Percentiles rank a stretch among this genome's conserved stretches.
Conservation (phyloP, 305 asterid genomes). For the Fraxinus paxiana region DNA sequence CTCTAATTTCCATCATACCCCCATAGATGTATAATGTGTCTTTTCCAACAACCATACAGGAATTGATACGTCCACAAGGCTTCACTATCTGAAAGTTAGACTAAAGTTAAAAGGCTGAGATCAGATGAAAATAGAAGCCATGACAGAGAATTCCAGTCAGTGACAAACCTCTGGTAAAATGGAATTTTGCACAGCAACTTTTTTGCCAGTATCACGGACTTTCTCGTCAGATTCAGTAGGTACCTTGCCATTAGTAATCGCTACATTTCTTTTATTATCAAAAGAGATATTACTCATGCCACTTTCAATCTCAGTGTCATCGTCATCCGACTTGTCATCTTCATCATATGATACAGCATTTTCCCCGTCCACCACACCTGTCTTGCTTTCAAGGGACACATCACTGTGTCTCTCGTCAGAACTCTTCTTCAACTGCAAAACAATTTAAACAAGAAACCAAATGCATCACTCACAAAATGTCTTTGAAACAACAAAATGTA, state of each 20-base stretch:
- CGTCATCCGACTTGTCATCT: constrained; percentile 51
- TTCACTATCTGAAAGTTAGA: constrained; percentile 62
- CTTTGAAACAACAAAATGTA: constrained; percentile 10
- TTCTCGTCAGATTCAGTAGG: constrained; percentile 37
- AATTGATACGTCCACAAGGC: constrained; percentile 94
- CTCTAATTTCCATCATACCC: constrained; percentile 93
- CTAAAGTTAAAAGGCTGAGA: constrained; percentile 15
- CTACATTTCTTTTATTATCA: constrained; percentile 42
- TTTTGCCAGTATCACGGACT: constrained; percentile 35
- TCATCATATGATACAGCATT: constrained; percentile 36
- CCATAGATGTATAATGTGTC: constrained; percentile 83
- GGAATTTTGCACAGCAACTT: constrained; percentile 55
- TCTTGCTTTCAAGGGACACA: constrained; percentile 38
- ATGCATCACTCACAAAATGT: background rate
- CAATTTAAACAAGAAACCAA: constrained; percentile 23
- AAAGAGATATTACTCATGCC: constrained; percentile 50
- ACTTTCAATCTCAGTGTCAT: constrained; percentile 42
- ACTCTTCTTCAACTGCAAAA: constrained; percentile 61
- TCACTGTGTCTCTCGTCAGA: constrained; percentile 35
- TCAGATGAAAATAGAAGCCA: constrained; percentile 15
- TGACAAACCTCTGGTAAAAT: constrained; percentile 64
- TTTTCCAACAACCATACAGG: constrained; percentile 79
- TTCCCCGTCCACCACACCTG: constrained; percentile 33
- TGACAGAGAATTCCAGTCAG: background rate
- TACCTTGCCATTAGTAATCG: constrained; percentile 32